phyloP scores from a whole-genome alignment of 2,329 filamentous ascomycete genomes.

The Dactylellina haptotyla region DNA sequence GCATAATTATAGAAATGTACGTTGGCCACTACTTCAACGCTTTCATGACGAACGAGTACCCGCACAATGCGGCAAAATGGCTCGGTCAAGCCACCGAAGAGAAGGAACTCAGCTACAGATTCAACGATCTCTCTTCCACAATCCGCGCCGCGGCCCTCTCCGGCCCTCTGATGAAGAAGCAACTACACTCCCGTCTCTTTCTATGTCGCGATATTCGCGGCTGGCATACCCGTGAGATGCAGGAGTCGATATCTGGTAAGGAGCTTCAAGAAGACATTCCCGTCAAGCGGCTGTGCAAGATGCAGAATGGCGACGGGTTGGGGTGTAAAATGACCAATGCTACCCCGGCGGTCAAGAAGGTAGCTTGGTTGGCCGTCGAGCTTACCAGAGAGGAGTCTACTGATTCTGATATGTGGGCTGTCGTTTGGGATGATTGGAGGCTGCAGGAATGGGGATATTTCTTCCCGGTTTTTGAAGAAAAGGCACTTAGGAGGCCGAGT shows the following conservation, averaged over 20 bases:
- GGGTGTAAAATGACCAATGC: conserved; percentile 14
- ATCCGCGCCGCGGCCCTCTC: conserved; percentile 5
- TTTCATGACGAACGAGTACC: conserved; percentile 40
- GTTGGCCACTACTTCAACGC: conserved; percentile 33
- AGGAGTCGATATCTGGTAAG: conserved; percentile 5
- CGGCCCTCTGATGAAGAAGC: conserved; percentile 6
- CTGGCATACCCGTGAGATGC: conserved; percentile 27
- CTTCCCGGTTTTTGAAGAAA: conserved; percentile 30
- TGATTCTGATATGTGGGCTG: conserved; percentile 34
- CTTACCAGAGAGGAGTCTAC: conserved; percentile 31
- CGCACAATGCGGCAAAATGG: conserved; percentile 30
- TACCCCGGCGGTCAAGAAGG: conserved; percentile 26
- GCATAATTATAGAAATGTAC: conserved; percentile 18
- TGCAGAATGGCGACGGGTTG: conserved; percentile 12
- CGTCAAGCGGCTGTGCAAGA: conserved; percentile 10
- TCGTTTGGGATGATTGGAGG: conserved; percentile 35
- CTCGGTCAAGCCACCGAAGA: conserved; percentile 3
- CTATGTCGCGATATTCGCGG: conserved; percentile 16
- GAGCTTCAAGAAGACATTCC: conserved; percentile 35
- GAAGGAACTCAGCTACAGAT: conserved; percentile 18
- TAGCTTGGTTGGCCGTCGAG: conserved; percentile 25
- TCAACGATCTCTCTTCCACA: conserved; percentile 23
- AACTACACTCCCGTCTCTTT: conserved; percentile 13
- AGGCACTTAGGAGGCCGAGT: conserved; percentile 1
- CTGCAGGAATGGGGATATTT: conserved; percentile 31